phyloP scores from a whole-genome alignment of 2,329 filamentous ascomycete species.

The Mycosphaerella sp. region DNA sequence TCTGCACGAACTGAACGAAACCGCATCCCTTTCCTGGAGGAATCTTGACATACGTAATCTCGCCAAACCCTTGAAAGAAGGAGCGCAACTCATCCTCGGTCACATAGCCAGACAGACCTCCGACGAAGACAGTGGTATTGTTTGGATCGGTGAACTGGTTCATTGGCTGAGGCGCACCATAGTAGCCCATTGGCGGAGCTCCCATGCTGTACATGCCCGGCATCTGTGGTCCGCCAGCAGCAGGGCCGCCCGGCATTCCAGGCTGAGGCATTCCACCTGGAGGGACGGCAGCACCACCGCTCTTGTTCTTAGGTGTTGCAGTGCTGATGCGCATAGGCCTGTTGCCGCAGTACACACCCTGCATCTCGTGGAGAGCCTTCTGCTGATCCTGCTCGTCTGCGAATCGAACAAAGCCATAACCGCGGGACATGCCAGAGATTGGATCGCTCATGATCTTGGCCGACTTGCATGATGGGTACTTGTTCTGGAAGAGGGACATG shows the following conservation, averaged over 20 bases:
- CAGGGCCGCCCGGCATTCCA: conserved; percentile 41
- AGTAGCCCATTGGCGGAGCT: conserved; percentile 61
- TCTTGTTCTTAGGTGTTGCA: conserved; percentile 91
- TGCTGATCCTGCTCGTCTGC: conserved; percentile 94
- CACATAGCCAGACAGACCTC: conserved; percentile 93
- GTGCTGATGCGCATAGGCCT: conserved; percentile 98
- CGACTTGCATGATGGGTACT: conserved; percentile 96
- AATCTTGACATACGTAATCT: conserved; percentile 99
- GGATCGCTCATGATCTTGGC: conserved; percentile 99
- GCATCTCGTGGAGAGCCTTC: conserved; percentile 93
- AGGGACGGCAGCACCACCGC: conserved; percentile 43
- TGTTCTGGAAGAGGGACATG: conserved; percentile 92
- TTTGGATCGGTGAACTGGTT: conserved; percentile 99
- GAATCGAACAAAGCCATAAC: conserved; percentile 97
- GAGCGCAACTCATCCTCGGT: conserved; percentile 99
- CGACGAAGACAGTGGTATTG: conserved; percentile 98
- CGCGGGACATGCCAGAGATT: conserved; percentile 93
- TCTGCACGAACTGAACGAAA: conserved; percentile 98
- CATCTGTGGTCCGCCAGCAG: conserved; percentile 42
- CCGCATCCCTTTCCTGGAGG: conserved; percentile 98
- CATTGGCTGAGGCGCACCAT: conserved; percentile 73
- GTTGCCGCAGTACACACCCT: conserved; percentile 98
- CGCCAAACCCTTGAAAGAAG: conserved; percentile 99
- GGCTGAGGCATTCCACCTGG: conserved; percentile 53
- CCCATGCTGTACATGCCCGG: conserved; percentile 66